phyloP scores from a whole-genome alignment of 331 rosid genomes.

The Rhamnella rubrinervis region DNA sequence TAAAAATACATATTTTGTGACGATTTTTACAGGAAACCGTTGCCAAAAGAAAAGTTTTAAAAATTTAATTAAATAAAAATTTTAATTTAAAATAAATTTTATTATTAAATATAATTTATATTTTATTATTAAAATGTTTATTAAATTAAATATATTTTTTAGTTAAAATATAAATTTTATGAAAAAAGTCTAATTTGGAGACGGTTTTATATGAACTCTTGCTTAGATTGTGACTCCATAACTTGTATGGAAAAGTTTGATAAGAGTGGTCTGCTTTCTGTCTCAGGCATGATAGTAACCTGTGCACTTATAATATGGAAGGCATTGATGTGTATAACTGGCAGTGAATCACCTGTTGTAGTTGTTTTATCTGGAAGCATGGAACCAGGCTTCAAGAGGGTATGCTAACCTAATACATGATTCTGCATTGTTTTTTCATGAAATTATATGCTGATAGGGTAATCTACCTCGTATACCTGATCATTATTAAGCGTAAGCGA shows the following conservation, averaged over 20 bases:
- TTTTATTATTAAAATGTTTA: no score
- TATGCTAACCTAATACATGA: conserved; percentile 22
- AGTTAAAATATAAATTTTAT: no score
- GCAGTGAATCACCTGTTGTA: conserved; percentile 60
- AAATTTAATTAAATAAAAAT: no score
- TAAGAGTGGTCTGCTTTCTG: conserved; percentile 8
- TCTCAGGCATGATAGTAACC: conserved; percentile 75
- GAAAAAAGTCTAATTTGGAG: no score
- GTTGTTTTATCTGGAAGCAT: conserved; percentile 95
- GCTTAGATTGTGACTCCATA: conserved; percentile 6
- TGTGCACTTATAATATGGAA: conserved; percentile 85
- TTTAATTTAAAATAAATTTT: no score
- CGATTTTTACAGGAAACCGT: no score
- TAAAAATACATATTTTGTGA: no score
- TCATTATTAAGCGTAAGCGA: no score
- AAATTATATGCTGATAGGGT: not conserved
- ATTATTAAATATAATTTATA: no score
- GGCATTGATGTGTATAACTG: conserved; percentile 77
- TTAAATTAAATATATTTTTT: no score
- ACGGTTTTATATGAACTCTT: not conserved
- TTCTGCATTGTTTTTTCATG: conserved; percentile 9
- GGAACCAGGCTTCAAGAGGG: conserved; percentile 95
- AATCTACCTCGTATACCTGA: no score
- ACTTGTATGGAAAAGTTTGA: not conserved
- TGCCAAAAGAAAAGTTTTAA: no score